Conservation (phyloP, 2,329 filamentous ascomycete genomes). For the Penicillium sp. region DNA sequence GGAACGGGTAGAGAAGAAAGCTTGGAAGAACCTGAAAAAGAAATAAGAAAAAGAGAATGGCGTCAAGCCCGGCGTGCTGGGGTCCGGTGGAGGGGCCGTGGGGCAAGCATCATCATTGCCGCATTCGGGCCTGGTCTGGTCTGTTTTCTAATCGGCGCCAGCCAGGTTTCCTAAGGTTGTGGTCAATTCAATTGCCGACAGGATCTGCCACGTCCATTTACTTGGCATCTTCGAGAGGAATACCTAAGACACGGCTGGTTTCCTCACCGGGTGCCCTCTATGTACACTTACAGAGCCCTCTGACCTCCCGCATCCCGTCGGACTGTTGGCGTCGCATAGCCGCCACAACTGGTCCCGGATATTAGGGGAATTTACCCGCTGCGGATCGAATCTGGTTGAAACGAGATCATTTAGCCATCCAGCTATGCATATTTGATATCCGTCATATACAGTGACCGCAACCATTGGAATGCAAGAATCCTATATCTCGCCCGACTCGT, state of each 20-base stretch:
- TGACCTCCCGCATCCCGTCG: neutral
- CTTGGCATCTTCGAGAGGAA: too few species aligned
- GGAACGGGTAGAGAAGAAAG: conserved; percentile 11
- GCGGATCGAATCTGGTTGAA: neutral
- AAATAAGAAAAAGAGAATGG: conserved; percentile 17
- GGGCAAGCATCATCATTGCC: conserved; percentile 35
- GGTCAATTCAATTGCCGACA: conserved; percentile 3
- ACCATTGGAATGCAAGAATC: too few species aligned
- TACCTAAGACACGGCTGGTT: too few species aligned
- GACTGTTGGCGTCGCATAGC: neutral
- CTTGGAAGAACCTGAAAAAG: neutral
- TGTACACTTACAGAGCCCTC: neutral
- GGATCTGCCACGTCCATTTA: too few species aligned
- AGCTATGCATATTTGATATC: too few species aligned
- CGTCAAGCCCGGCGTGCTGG: conserved; percentile 32
- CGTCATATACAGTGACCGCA: too few species aligned
- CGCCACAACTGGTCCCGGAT: neutral
- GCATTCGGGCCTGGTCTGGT: conserved; percentile 22
- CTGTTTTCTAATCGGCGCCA: conserved; percentile 18
- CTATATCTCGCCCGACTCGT: too few species aligned
- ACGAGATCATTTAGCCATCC: too few species aligned
- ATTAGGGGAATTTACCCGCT: neutral
- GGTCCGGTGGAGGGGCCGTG: conserved; percentile 36
- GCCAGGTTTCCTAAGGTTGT: too few species aligned
- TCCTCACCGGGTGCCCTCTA: too few species aligned